These are phyloP conservation scores for Plasmodium vivax DNA, from an alignment of 169 alveolate genomes.

Conservation along the genomic window DNA sequence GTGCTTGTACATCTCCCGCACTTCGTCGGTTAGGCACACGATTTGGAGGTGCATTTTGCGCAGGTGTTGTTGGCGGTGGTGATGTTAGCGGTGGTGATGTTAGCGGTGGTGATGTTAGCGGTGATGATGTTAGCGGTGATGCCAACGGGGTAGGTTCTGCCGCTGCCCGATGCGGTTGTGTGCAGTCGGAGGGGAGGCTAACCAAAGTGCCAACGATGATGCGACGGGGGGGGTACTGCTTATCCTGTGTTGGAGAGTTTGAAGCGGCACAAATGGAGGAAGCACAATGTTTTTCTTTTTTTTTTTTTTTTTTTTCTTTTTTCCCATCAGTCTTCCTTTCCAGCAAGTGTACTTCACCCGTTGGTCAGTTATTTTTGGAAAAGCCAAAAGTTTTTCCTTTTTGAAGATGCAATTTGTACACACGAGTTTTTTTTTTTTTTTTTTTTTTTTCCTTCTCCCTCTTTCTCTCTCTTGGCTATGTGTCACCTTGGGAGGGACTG, in stretches of 20 bases:
- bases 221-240: neutral
- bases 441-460: neutral
- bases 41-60: conserved; percentile 80
- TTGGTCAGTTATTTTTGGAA: neutral
- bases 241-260: neutral
- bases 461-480: neutral
- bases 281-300: too few species aligned
- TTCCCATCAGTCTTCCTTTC: neutral
- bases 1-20: conserved; percentile 78
- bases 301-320: neutral
- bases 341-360: neutral
- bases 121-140: neutral
- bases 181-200: neutral
- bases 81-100: too few species aligned
- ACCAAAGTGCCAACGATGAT: neutral
- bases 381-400: neutral
- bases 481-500: neutral
- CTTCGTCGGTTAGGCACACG: conserved; percentile 75
- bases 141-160: neutral
- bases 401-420: neutral
- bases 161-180: neutral
- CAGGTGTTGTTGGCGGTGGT: neutral
- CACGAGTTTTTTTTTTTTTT: neutral
- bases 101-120: neutral
- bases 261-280: neutral